Percentiles rank a stretch among this genome's conserved stretches.
These are phyloP conservation scores for Daldinia concentrica DNA, from an alignment of 495 filamentous ascomycete species.

Conservation along the genomic window DNA sequence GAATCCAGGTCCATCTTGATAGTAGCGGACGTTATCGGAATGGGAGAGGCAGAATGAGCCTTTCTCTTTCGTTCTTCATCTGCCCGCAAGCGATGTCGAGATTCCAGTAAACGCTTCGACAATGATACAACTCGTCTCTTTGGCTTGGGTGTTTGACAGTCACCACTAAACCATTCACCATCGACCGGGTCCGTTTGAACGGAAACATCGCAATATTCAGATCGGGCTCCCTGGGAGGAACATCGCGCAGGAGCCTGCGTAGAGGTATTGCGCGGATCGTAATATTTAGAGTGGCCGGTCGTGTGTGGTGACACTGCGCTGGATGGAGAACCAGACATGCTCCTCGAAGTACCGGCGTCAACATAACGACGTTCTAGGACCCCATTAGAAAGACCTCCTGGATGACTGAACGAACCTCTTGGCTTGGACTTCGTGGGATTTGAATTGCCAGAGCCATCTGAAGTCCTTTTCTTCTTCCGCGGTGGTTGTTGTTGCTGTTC, in stretches of 20 bases:
- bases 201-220: conserved; percentile 55
- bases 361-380: conserved; percentile 55
- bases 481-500: conserved; percentile 67
- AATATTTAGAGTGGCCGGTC: conserved; percentile 28
- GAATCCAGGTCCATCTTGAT: conserved; percentile 51
- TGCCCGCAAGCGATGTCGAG: conserved; percentile 51
- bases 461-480: conserved; percentile 69
- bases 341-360: conserved; percentile 59
- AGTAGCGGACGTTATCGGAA: conserved; percentile 32
- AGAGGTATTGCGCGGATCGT: conserved; percentile 32
- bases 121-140: conserved; percentile 56
- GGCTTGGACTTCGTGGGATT: conserved; percentile 50
- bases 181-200: conserved; percentile 62
- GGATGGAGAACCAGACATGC: conserved; percentile 59
- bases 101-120: conserved; percentile 58
- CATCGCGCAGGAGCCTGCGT: conserved; percentile 43
- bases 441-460: conserved; percentile 60
- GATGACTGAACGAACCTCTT: conserved; percentile 48
- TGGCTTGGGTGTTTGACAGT: conserved; percentile 42
- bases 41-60: conserved; percentile 24
- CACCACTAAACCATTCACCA: conserved; percentile 54
- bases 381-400: conserved; percentile 47
- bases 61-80: conserved; percentile 50
- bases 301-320: conserved; percentile 52
- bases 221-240: conserved; percentile 44